Evolutionary conservation across 495 filamentous ascomycete species (phyloP).

Genomic region (Elasticomyces elasticus): DNA sequence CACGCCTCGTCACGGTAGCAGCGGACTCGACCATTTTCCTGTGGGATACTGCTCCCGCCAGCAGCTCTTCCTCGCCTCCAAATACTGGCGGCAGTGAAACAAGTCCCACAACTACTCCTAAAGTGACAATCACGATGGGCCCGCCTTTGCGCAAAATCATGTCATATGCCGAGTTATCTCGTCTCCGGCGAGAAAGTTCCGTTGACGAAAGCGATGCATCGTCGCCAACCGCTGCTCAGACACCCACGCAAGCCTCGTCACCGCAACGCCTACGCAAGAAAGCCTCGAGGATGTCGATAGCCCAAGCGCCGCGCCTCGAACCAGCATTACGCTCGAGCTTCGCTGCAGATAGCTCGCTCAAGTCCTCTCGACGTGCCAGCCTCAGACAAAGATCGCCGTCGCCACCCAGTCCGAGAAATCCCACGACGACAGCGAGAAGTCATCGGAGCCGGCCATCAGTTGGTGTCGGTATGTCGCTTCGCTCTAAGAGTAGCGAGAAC

Average conservation of each 20-base stretch:
- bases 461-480: constrained; percentile 44
- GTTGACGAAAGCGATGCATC: constrained; percentile 20
- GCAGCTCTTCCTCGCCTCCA: background rate
- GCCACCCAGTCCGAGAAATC: constrained; percentile 26
- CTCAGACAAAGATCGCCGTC: constrained; percentile 27
- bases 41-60: constrained; percentile 23
- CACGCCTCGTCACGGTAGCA: constrained; percentile 31
- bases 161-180: constrained; percentile 30
- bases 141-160: constrained; percentile 33
- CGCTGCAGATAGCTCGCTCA: background rate
- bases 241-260: constrained; percentile 4
- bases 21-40: constrained; percentile 36
- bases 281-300: constrained; percentile 27
- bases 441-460: constrained; percentile 43
- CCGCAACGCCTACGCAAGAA: constrained; percentile 26
- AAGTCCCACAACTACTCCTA: background rate
- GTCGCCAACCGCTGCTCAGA: constrained; percentile 22
- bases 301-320: constrained; percentile 31
- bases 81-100: background rate
- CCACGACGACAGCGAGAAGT: background rate
- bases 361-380: constrained; percentile 8
- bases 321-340: constrained; percentile 17
- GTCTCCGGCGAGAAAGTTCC: constrained; percentile 25
- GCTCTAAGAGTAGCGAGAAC: constrained; percentile 44
- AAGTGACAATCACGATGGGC: constrained; percentile 3